A percentile compares a stretch with the other conserved stretches of the same genome.
These are phyloP conservation scores for Fusarium fracticaudum DNA, from an alignment of 2,329 filamentous ascomycete genomes.

Conservation along the genomic window DNA sequence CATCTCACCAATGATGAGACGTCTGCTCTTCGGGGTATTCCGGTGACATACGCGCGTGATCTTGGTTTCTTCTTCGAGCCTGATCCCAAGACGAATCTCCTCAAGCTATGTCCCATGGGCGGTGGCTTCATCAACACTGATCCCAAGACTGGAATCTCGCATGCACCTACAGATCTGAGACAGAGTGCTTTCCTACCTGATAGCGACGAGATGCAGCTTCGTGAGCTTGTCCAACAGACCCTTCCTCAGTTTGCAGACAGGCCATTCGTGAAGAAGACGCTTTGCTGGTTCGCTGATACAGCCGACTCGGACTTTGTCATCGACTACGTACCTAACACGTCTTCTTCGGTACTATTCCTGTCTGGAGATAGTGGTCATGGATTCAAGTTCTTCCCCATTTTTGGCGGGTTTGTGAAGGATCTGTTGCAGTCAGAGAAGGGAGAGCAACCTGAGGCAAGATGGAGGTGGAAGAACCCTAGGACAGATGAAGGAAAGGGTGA, in stretches of 20 bases:
- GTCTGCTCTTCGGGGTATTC: constrained; percentile 63
- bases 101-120: constrained; percentile 70
- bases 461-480: constrained; percentile 60
- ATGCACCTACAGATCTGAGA: constrained; percentile 44
- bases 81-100: constrained; percentile 63
- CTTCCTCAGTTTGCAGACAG: constrained; percentile 63
- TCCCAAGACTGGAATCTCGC: constrained; percentile 48
- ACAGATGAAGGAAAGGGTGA: constrained; percentile 22
- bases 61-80: constrained; percentile 74
- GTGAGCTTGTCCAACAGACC: constrained; percentile 60
- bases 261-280: constrained; percentile 63
- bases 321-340: constrained; percentile 64
- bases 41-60: constrained; percentile 69
- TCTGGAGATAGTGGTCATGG: constrained; percentile 70
- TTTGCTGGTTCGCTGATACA: constrained; percentile 74
- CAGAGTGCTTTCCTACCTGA: constrained; percentile 61
- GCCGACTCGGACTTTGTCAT: constrained; percentile 68
- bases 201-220: constrained; percentile 62
- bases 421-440: constrained; percentile 53
- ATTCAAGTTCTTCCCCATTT: constrained; percentile 70
- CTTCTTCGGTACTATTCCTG: constrained; percentile 57
- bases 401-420: constrained; percentile 64
- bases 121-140: constrained; percentile 63
- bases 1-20: constrained; percentile 65
- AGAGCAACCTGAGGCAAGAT: constrained; percentile 55